Evolutionary conservation across 148 eudicot species (phyloP).

Genomic region (Nepenthes gracilis): DNA sequence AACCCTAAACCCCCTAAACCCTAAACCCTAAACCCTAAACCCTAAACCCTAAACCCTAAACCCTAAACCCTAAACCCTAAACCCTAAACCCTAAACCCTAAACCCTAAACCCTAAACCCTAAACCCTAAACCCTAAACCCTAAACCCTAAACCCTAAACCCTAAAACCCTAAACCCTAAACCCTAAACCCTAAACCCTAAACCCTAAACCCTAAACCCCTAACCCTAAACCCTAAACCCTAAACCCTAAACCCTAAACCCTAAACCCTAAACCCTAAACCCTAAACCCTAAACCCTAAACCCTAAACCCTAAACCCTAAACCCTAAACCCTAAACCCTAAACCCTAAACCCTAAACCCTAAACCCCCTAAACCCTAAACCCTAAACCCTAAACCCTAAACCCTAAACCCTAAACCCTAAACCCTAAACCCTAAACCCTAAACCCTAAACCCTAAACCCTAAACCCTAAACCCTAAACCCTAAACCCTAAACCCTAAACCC

Average conservation of each 20-base stretch:
- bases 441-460: conserved; percentile 8
- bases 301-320: conserved; percentile 6
- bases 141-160: conserved; percentile 6
- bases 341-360: conserved; percentile 6
- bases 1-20: too few species aligned
- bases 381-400: conserved; percentile 9
- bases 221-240: conserved; percentile 5
- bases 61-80: conserved; percentile 11
- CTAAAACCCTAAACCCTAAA: conserved; percentile 3
- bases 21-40: too few species aligned
- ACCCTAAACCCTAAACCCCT: conserved; percentile 7
- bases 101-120: conserved; percentile 6
- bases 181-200: conserved; percentile 7
- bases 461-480: conserved; percentile 8
- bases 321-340: conserved; percentile 1
- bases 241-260: conserved; percentile 4
- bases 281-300: conserved; percentile 9
- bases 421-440: conserved; percentile 3
- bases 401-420: conserved; percentile 8
- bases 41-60: conserved; percentile 1
- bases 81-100: conserved; percentile 12
- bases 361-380: conserved; percentile 4
- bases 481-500: conserved; percentile 9
- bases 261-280: conserved; percentile 3
- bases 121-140: neutral